phyloP scores from a whole-genome alignment of 1,284 basidiomycete genomes.

The Farysia itapuensis region DNA sequence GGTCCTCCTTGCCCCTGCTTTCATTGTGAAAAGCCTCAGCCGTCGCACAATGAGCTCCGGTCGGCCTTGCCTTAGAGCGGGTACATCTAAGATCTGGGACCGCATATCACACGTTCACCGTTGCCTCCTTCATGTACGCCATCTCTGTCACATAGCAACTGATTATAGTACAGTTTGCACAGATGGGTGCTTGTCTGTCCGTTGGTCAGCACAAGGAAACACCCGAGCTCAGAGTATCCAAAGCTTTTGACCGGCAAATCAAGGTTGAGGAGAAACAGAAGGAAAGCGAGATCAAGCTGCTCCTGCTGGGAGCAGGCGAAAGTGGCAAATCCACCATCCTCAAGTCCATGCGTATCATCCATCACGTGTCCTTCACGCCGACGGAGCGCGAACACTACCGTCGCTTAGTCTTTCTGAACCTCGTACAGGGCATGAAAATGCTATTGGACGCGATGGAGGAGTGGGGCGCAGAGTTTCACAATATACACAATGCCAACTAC shows the following conservation, averaged over 20 bases:
- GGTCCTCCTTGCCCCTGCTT: too few relatives aligned
- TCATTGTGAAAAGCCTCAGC: too few relatives aligned
- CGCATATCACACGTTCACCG: too few relatives aligned
- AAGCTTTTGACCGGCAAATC: conserved; percentile 38
- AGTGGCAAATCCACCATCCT: conserved; percentile 89
- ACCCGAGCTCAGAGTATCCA: conserved; percentile 33
- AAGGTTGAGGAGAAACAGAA: conserved; percentile 45
- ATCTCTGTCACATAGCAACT: too few relatives aligned
- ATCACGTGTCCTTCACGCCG: conserved; percentile 73
- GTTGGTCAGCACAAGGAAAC: conserved; percentile 15
- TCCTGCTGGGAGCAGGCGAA: conserved; percentile 88
- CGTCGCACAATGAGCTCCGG: too few relatives aligned
- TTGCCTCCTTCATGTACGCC: too few relatives aligned
- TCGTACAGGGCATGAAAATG: conserved; percentile 79
- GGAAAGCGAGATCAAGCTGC: conserved; percentile 49
- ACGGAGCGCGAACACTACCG: conserved; percentile 74
- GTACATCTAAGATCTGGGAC: too few relatives aligned
- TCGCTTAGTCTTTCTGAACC: conserved; percentile 86
- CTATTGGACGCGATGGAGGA: conserved; percentile 86
- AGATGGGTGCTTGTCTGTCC: conserved; percentile 42
- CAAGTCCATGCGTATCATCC: conserved; percentile 90
- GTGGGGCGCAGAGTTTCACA: conserved; percentile 72
- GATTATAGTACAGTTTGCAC: too few relatives aligned
- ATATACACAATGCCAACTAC: conserved; percentile 59
- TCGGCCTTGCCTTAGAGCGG: too few relatives aligned